Base-by-base conservation (phyloP, 306 rosid species). In the Casuarina glauca region DNA sequence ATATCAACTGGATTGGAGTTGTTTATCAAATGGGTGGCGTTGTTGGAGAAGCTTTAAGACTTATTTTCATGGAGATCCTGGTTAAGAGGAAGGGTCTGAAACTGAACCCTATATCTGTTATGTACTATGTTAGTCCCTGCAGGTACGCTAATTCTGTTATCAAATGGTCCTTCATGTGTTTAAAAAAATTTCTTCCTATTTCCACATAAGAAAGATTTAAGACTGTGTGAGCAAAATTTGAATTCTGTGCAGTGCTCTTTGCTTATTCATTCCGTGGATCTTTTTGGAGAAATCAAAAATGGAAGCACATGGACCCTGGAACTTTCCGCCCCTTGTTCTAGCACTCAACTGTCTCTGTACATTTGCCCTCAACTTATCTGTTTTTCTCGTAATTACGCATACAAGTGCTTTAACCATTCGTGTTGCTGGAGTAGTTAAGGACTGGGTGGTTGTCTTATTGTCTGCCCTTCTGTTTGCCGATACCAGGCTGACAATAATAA, bases 11-110 rank as follows among this genome's bases (percentile, higher is more conserved):
- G 99, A 60, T 95, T 76, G 99, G 97, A 78, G 99, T 95, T 45
- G 97, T 93, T 85, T 95, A 95, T 78, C 99, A 95, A 82, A 91
- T 95, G 99, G 99, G 97, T 60, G 99, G 99, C 79, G 99, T 95
- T 63, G 89, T 95, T 75, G 97, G 97, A 72, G 99, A 95, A 91
- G 99, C 99, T 82, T 85, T 95, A 15, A 88, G 97, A 86, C 98
- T 95, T 80, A 95, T 95, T 79, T 95, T 95, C 86, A 91, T 95
- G 99, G 99, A 95, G 87, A 95, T 95, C 84, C 87, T 95, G 66
- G 99, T 95, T 75, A 95, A 95, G 84, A 88, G 90, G 81, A 95
- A 93, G 84, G 99, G 99, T 83, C 97, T 95, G 69, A 95, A 91
- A 82, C 82, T 95, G 81, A 95, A 93, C 76, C 98, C 99, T 57